phyloP scores from a whole-genome alignment of 495 filamentous ascomycete genomes.

The Staphylotrichum tortipilum region DNA sequence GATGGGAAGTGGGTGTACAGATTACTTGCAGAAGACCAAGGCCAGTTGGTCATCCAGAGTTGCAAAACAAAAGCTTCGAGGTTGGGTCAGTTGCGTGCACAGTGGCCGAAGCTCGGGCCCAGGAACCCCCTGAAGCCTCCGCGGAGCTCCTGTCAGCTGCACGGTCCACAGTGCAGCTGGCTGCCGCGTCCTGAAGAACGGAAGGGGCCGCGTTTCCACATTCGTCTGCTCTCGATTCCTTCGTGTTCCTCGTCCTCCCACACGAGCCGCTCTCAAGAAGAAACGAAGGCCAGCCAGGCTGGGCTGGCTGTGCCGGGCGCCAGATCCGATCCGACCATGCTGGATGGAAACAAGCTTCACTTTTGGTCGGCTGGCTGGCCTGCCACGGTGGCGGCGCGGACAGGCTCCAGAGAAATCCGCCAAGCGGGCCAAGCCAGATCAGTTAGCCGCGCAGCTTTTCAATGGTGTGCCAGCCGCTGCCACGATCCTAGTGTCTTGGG shows the following conservation, averaged over 20 bases:
- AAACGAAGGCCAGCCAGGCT: too few relatives aligned
- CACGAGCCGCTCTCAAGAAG: too few relatives aligned
- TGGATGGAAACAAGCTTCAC: conserved; percentile 3
- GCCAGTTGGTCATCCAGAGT: background rate
- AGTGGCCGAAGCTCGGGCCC: conserved; percentile 3
- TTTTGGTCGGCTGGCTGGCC: conserved; percentile 2
- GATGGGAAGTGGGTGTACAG: too few relatives aligned
- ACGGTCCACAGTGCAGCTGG: conserved; percentile 8
- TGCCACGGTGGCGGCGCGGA: background rate
- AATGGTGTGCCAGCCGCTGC: background rate
- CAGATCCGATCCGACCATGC: background rate
- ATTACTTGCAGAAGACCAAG: too few relatives aligned
- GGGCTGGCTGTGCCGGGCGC: too few relatives aligned
- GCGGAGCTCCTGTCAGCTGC: conserved; percentile 14
- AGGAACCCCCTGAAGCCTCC: background rate
- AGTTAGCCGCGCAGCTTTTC: conserved; percentile 23
- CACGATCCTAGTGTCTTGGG: background rate
- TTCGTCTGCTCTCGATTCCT: too few relatives aligned
- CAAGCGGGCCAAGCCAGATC: conserved; percentile 20
- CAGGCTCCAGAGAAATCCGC: conserved; percentile 6
- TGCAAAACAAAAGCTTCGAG: background rate
- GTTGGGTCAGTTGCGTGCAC: background rate
- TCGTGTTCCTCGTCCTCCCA: too few relatives aligned
- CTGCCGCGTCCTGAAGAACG: background rate
- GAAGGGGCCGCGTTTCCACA: background rate